Percentiles rank a stretch among this genome's conserved stretches.
Evolutionary conservation across 371 early-diverging fungal genomes (phyloP).

Genomic region (Lichtheimia hyalospora): DNA sequence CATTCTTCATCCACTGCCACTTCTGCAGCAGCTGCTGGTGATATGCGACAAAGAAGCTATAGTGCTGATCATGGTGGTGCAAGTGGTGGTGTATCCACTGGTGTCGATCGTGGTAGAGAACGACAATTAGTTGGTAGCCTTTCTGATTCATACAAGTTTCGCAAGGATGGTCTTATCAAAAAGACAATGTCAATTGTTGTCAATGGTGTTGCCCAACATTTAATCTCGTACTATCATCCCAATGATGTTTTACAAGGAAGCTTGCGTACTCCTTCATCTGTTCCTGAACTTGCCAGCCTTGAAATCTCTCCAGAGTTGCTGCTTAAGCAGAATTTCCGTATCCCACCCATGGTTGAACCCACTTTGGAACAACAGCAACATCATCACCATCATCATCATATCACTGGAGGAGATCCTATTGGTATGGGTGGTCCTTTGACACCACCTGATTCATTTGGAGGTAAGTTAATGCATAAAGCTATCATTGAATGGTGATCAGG

Average conservation of each 20-base stretch:
- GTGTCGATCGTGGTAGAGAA: slow-evolving; percentile 40
- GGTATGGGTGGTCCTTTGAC: slow-evolving; percentile 14
- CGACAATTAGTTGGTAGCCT: slow-evolving; percentile 61
- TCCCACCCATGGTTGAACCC: slow-evolving; percentile 55
- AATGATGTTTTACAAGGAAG: slow-evolving; percentile 66
- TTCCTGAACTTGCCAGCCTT: slow-evolving; percentile 55
- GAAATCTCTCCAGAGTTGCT: slow-evolving; percentile 62
- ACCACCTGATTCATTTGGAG: slow-evolving; percentile 19
- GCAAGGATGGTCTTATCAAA: slow-evolving; percentile 84
- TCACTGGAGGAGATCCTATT: slow-evolving; percentile 11
- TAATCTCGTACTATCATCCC: slow-evolving; percentile 85
- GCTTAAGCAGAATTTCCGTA: slow-evolving; percentile 62
- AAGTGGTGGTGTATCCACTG: slow-evolving; percentile 14
- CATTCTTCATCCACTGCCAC: slow-evolving; percentile 21
- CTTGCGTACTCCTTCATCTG: slow-evolving; percentile 60
- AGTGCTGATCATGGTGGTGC: slow-evolving; percentile 29
- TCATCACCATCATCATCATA: neutral
- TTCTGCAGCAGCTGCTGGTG: slow-evolving; percentile 19
- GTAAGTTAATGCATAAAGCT: slow-evolving; percentile 4
- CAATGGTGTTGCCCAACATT: slow-evolving; percentile 76
- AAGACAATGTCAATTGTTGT: slow-evolving; percentile 84
- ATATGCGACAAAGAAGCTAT: slow-evolving; percentile 17
- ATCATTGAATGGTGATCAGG: neutral
- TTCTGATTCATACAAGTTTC: slow-evolving; percentile 69
- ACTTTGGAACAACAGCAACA: slow-evolving; percentile 26